Evolutionary conservation across 371 early-diverging fungal genomes (phyloP), one percentile per base, ranked within the genome.

Genomic region (Synchytrium microbalum): DNA sequence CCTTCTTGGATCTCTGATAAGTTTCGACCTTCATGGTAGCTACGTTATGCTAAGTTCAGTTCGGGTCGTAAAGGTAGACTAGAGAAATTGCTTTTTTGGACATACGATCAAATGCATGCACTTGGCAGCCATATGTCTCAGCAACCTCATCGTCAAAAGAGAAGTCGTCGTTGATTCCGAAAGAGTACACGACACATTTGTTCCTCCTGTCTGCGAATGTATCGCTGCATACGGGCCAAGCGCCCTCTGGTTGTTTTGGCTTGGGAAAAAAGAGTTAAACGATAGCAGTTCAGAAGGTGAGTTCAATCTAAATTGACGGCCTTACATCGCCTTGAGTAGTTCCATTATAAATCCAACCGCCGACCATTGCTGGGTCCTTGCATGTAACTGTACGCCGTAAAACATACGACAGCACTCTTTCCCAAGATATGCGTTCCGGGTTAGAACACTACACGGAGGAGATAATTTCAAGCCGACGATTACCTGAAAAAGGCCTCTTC

Each of bases 121-220:
- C 46, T 19, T 38, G 46, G 56, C 56, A 56, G 5, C 56, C 56
- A 29, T 24, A 26, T 13, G 8, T 29, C 13, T 26, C 56, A 26
- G 24, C 26, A 24, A 56, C 29, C 24, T 24, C 13, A 56, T 56
- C 56, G 24, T 56, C 56, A 13, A 24, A 56, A 8, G 56, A 26
- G 24, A 56, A 56, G 29, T 56, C 56, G 24, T 56, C 24, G 56
- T 56, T 56, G 29, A 56, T 56, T 56, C 56, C 56, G 24, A 56
- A 56, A 24, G 56, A 56, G 24, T 56, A 56, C 13, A 56, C 56
- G 13, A 38, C 10, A 38, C 46, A 38, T 19, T 5, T 10, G 19
- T 19, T 19, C 10, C 5, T 19, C 19, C 46, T 38, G 46, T 38
- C 19, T 38, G 5, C 19, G 46, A 38, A 38, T 19, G 46, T 38